A percentile compares a stretch with the other conserved stretches of the same genome.
phyloP scores from a whole-genome alignment of 2,329 filamentous ascomycete species.

The Simplicillium aogashimaense region DNA sequence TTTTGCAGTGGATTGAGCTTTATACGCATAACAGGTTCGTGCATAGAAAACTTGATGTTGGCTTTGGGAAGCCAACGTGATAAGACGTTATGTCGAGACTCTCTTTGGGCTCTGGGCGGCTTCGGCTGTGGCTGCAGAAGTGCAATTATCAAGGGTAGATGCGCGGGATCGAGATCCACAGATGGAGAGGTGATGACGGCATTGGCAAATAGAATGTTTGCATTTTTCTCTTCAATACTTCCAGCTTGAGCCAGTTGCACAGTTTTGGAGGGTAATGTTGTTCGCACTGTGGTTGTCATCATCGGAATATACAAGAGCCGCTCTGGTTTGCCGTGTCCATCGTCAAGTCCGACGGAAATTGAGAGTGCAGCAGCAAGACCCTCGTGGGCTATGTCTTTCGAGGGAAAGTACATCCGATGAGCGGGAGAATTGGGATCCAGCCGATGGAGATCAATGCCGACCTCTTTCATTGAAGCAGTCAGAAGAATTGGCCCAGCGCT shows the following conservation, averaged over 20 bases:
- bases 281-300: constrained; percentile 91
- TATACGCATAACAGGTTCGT: constrained; percentile 89
- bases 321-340: constrained; percentile 77
- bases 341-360: constrained; percentile 83
- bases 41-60: constrained; percentile 89
- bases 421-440: constrained; percentile 88
- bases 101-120: constrained; percentile 22
- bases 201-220: constrained; percentile 94
- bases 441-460: constrained; percentile 85
- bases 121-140: constrained; percentile 51
- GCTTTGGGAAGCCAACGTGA: constrained; percentile 90
- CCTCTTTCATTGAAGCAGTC: constrained; percentile 90
- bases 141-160: constrained; percentile 75
- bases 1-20: constrained; percentile 70
- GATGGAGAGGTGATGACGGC: constrained; percentile 94
- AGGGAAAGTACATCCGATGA: constrained; percentile 96
- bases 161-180: constrained; percentile 82
- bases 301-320: constrained; percentile 90
- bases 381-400: constrained; percentile 88
- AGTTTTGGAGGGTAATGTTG: constrained; percentile 88
- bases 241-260: constrained; percentile 69
- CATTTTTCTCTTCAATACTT: constrained; percentile 73
- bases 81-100: constrained; percentile 58
- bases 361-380: constrained; percentile 86
- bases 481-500: constrained; percentile 64